Evolutionary conservation across 768 basidiomycete genomes (phyloP), one percentile per base, ranked within the genome.

Genomic region (Suillus subluteus): DNA sequence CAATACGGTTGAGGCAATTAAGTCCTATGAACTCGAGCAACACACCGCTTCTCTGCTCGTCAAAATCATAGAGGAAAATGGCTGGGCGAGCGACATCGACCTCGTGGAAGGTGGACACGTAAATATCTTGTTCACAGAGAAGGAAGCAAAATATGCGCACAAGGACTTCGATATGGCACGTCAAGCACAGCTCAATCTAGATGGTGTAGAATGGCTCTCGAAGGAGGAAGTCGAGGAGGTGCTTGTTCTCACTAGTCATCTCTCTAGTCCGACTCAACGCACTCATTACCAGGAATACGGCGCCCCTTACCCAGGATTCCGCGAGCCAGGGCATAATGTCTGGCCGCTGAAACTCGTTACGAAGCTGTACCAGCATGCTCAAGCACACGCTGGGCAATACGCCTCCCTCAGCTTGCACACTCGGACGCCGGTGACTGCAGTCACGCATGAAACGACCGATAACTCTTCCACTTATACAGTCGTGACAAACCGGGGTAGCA

Each of bases 281-380:
- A 16, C 3, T 44, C 9, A 3, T 43, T n/a, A 35, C 23, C 54
- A 79, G 76, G 72, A 65, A 2, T 78, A 71, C 48, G 78, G 77
- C 46, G 77, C 85, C 0, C 74, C 77, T 6, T 85, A 86, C 73
- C 84, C 90, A 0, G 91, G 78, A 1, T 78, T 87, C 41, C 79
- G 79, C 58, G 76, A 78, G 26, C 84, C 83, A 1, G 89, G 84
- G 0, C 76, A 88, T 73, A 95, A 93, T 69, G 76, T 94, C 35
- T 95, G 89, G 88, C 92, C 91, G 0, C 84, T 89, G 72, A 96
- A 95, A 72, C 82, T 94, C n/a, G 91, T 93, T 62, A 88, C 90
- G 1, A 80, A 85, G 55, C 76, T 93, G 9, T 92, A 84, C 70
- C 76, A 80, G 30, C 75, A 82, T 18, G 82, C 87, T 12, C 71